Conservation (phyloP, 441 rosid genomes). For the Dalechampia spathulata region DNA sequence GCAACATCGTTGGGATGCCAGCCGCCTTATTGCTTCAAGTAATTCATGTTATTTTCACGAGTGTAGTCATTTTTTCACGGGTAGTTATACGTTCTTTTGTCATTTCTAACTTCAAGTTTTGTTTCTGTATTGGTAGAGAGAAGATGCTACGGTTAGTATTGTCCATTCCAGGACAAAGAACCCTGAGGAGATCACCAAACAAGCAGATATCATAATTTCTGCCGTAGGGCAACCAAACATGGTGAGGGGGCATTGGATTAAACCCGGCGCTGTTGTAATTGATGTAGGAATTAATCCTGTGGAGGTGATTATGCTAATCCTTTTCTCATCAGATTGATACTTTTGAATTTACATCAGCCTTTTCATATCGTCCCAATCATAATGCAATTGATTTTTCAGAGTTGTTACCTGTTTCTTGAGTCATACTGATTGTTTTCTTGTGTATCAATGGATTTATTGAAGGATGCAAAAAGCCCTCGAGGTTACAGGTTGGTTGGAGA, state of each 20-base stretch:
- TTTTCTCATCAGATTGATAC: neutral
- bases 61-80: neutral
- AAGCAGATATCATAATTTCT: conserved; percentile 75
- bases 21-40: conserved; percentile 84
- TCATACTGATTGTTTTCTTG: conserved; percentile 6
- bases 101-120: neutral
- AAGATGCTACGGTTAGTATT: conserved; percentile 73
- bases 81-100: neutral
- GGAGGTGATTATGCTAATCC: conserved; percentile 38
- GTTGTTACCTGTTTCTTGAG: neutral
- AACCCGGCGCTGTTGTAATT: conserved; percentile 80
- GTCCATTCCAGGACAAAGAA: conserved; percentile 75
- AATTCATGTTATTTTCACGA: conserved; percentile 8
- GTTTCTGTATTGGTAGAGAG: conserved; percentile 40
- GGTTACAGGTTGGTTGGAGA: conserved; percentile 78
- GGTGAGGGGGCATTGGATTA: conserved; percentile 81
- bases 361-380: neutral
- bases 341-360: neutral
- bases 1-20: conserved; percentile 95
- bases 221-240: conserved; percentile 83
- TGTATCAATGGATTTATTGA: conserved; percentile 9
- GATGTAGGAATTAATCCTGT: conserved; percentile 90
- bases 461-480: conserved; percentile 54
- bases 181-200: conserved; percentile 58
- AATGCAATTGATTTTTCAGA: neutral